Base-by-base conservation (phyloP, 1,284 basidiomycete species). In the Cutaneotrichosporon sp. region DNA sequence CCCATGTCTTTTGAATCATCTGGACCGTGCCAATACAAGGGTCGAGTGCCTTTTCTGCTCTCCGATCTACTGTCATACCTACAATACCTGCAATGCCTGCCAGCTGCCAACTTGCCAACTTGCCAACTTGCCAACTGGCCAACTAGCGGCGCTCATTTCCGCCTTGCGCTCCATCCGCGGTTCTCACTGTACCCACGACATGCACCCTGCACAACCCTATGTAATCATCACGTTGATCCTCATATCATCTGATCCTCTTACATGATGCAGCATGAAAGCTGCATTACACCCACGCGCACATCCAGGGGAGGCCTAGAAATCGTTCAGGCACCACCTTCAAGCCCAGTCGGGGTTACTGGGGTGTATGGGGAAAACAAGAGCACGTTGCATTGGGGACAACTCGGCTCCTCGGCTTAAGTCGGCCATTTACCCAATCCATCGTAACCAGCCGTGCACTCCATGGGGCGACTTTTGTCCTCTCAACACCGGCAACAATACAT, bases 401-500 rank as follows among this genome's bases (percentile, higher is more conserved):
- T 21, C 42, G 42, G 42, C 42, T 16, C 18, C 42, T 46, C 42
- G 42, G 42, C 42, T 46, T 46, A 46, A 46, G 42, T 46, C 42
- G 42, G 42, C 42, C 42, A 46, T 46, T 46, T 46, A n/a, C 7
- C 42, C 42, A n/a, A n/a, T 46, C 42, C 42, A 46, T n/a, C 18
- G 18, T 18, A 46, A 46, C 42, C 42, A 16, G 5, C 18, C 9
- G 42, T 46, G 42, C 42, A 46, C 42, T 46, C 42, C 18, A n/a
- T 46, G 42, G 42, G 42, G 42, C 38, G 38, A 40, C 38, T 26
- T 40, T 40, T 40, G 1, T 40, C 38, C 38, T 40, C 13, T 36
- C 38, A 5, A 40, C 38, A 40, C 42, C 42, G 42, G 42, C 42
- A 46, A 46, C 42, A 46, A 46, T 46, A 46, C 42, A 46, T 46